Evolutionary conservation across 345 rosid species (phyloP).

Genomic region (Populus ilicifolia): DNA sequence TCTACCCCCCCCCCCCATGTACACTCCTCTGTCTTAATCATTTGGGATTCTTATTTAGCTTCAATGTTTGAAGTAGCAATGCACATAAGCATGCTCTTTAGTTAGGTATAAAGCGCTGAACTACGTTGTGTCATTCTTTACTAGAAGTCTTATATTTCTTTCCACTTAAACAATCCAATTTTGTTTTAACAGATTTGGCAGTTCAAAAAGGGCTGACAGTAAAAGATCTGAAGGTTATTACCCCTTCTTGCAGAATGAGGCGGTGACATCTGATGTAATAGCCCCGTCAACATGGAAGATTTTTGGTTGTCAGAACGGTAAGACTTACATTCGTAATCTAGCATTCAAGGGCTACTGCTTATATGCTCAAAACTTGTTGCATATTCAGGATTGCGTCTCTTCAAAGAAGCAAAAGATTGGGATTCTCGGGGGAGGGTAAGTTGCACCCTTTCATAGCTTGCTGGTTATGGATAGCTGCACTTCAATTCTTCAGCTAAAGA

Average conservation of each 20-base stretch:
- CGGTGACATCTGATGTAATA: conserved; percentile 64
- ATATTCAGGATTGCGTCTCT: conserved; percentile 73
- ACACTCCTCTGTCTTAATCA: not conserved
- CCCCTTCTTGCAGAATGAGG: conserved; percentile 47
- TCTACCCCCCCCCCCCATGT: not conserved
- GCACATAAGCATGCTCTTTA: not conserved
- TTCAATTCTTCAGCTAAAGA: not conserved
- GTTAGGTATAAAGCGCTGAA: not conserved
- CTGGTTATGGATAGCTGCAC: not conserved
- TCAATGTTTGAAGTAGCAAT: not conserved
- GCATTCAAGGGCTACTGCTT: conserved; percentile 1
- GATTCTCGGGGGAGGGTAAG: conserved; percentile 56
- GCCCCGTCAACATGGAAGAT: conserved; percentile 95
- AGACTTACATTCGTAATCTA: conserved; percentile 7
- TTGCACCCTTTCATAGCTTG: not conserved
- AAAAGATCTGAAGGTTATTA: conserved; percentile 48
- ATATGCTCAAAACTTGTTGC: conserved; percentile 4
- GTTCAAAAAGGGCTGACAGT: conserved; percentile 40
- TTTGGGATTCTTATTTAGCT: not conserved
- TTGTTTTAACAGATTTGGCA: conserved; percentile 20
- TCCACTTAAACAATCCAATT: not conserved
- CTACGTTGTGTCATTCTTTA: not conserved
- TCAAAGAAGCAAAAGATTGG: conserved; percentile 85
- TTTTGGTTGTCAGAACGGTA: conserved; percentile 93
- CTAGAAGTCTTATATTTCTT: not conserved